Conservation (phyloP, 441 rosid genomes). For the Pelargonium fulgidum region DNA sequence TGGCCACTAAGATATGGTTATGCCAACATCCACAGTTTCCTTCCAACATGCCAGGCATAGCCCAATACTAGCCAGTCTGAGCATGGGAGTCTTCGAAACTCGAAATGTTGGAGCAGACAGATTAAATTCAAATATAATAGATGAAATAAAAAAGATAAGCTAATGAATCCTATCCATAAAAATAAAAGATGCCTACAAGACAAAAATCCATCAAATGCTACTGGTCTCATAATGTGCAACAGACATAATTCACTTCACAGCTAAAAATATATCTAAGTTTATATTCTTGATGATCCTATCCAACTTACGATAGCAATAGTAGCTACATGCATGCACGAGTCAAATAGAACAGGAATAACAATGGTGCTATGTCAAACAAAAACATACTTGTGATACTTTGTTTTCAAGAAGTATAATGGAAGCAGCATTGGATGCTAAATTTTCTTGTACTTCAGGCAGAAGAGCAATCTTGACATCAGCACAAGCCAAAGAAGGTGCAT, state of each 20-base stretch:
- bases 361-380: neutral
- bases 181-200: neutral
- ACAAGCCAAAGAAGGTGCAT: slow-evolving; percentile 90
- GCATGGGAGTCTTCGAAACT: neutral
- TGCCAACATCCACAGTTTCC: neutral
- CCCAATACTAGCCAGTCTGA: neutral
- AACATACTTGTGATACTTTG: slow-evolving; percentile 72
- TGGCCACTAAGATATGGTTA: neutral
- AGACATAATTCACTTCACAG: neutral
- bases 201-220: neutral
- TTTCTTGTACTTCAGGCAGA: slow-evolving; percentile 79
- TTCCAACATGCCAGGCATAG: neutral
- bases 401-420: slow-evolving; percentile 81
- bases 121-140: neutral
- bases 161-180: neutral
- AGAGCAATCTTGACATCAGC: slow-evolving; percentile 93
- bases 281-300: neutral
- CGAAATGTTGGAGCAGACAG: neutral
- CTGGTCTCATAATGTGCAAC: neutral
- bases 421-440: slow-evolving; percentile 83
- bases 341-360: neutral
- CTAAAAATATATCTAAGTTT: neutral
- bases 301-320: neutral
- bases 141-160: neutral
- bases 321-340: neutral